Evolutionary conservation across 2,329 filamentous ascomycete genomes (phyloP).

Genomic region (Fusarium sulawesiense): DNA sequence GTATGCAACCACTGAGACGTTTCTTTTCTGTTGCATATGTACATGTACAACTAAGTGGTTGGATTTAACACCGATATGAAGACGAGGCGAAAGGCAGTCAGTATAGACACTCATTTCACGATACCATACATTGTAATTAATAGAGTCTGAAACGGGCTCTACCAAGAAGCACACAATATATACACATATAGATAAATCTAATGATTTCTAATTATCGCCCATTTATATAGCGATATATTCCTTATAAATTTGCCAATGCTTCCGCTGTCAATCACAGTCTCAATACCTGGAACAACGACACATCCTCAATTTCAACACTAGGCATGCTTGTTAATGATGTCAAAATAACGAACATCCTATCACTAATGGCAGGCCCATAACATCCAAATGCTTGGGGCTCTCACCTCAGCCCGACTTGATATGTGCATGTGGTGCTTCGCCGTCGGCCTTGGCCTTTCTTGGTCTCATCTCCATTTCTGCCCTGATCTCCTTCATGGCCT

Average conservation of each 20-base stretch:
- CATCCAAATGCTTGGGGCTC: not conserved
- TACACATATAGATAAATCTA: conserved; percentile 39
- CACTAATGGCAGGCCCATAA: not conserved
- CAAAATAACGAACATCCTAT: conserved; percentile 1
- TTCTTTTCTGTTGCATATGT: conserved; percentile 15
- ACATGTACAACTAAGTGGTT: conserved; percentile 42
- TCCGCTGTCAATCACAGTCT: not conserved
- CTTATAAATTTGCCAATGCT: not conserved
- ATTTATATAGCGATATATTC: not conserved
- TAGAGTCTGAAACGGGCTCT: conserved; percentile 17
- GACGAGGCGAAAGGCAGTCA: conserved; percentile 27
- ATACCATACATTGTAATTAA: conserved; percentile 42
- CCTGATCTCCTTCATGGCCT: conserved; percentile 80
- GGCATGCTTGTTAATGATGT: not conserved
- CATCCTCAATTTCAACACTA: not conserved
- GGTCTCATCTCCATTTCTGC: conserved; percentile 72
- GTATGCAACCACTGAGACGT: not conserved
- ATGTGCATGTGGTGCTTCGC: conserved; percentile 63
- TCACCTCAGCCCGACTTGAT: conserved; percentile 17
- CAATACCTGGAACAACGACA: conserved; percentile 11
- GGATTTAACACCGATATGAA: conserved; percentile 34
- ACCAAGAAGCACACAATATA: conserved; percentile 10
- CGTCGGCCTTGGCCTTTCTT: conserved; percentile 62
- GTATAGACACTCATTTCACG: conserved; percentile 42
- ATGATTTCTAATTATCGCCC: conserved; percentile 40